Percentiles rank a stretch among this genome's conserved stretches.
Conservation (phyloP, 2,329 filamentous ascomycete genomes). For the Hyphodiscus sp. region DNA sequence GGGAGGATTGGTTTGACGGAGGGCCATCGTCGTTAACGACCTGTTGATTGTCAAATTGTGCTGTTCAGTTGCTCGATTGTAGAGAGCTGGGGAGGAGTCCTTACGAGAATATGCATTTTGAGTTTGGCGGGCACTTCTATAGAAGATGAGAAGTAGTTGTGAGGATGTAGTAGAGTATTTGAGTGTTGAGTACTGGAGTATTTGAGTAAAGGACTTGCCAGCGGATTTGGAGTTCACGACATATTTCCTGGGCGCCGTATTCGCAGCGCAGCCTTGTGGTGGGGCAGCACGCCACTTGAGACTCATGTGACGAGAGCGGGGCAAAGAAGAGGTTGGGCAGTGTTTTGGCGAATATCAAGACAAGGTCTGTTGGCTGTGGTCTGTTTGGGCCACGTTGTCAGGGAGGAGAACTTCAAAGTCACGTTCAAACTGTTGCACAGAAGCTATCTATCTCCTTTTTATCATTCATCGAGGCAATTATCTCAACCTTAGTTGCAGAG, state of each 20-base stretch:
- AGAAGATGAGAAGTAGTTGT: neutral
- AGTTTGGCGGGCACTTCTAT: neutral
- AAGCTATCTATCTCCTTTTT: neutral
- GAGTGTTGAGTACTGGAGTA: neutral
- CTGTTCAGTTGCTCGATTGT: neutral
- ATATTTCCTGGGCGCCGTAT: neutral
- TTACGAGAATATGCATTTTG: constrained; percentile 46
- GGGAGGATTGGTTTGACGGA: constrained; percentile 69
- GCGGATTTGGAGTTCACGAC: neutral
- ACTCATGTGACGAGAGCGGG: neutral
- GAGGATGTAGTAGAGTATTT: neutral
- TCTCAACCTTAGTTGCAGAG: neutral
- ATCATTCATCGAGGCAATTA: neutral
- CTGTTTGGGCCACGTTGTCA: too few relatives aligned
- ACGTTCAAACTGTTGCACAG: neutral
- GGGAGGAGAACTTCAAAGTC: neutral
- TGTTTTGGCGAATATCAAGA: too few relatives aligned
- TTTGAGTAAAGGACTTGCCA: neutral
- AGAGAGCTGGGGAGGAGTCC: constrained; percentile 16
- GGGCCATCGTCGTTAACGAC: constrained; percentile 77
- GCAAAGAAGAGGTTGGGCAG: too few relatives aligned
- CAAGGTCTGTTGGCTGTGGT: too few relatives aligned
- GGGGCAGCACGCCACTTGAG: neutral
- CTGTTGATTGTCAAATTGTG: constrained; percentile 9
- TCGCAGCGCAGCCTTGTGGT: neutral